Evolutionary conservation across 768 basidiomycete genomes (phyloP), one percentile per base, ranked within the genome.

Genomic region (Cyathus striatus): DNA sequence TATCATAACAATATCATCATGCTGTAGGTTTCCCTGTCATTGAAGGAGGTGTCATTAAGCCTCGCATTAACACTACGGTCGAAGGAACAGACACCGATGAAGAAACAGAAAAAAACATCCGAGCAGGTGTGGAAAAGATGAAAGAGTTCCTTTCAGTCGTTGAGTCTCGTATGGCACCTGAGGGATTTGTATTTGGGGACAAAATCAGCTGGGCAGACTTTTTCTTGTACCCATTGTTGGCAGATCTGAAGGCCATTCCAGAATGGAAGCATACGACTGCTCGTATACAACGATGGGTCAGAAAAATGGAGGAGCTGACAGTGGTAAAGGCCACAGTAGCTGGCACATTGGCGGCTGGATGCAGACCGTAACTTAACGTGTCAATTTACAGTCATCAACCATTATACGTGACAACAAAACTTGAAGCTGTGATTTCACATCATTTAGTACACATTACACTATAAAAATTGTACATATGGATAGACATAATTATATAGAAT

Each of bases 151-250:
- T 65, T 9, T 16, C 45, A 2, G 42, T 58, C 23, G 48, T 57
- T 7, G 60, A 61, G 39, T 49, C 57, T 5, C 46, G 60, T n/a
- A 58, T 60, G 54, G 44, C 48, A 7, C 51, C 55, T 14, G 46
- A 52, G 7, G 56, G 53, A 1, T 60, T 50, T 37, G 49, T 53
- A 6, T 64, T 59, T 41, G 61, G 58, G 26, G 52, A 52, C 4
- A 45, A 47, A 2, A 52, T 50, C 2, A 65, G 54, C 23, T 65
- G 61, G 60, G 63, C 59, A 3, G 63, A 65, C 45, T 62, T 65
- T 40, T 62, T 59, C 48, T 47, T 65, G 3, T 65, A 48, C 27
- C 63, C 63, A 1, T 44, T 61, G 4, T 46, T 65, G 1, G 58
- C 57, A 3, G 63, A 65, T 34, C 48, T 65, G 5, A 49, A 59